Conservation (phyloP, 257 asterid genomes). For the Solanum chiquidenum region DNA sequence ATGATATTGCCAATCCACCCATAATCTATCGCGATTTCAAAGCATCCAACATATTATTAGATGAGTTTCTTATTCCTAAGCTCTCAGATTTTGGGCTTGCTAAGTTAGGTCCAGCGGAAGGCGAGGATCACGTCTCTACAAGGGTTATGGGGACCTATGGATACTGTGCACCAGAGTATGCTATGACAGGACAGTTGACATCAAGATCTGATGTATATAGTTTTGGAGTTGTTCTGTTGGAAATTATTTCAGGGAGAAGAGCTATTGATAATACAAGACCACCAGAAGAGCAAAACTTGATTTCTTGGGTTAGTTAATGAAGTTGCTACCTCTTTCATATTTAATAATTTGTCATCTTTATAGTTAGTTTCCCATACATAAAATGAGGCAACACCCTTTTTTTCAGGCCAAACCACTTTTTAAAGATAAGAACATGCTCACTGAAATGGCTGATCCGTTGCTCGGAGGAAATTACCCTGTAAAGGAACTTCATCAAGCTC, state of each 20-base stretch:
- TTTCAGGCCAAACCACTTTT: constrained; percentile 34
- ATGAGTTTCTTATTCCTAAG: constrained; percentile 21
- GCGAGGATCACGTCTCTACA: constrained; percentile 30
- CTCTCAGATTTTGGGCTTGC: constrained; percentile 46
- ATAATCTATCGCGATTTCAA: constrained; percentile 37
- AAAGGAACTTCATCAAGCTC: constrained; percentile 24
- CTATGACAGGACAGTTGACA: constrained; percentile 29
- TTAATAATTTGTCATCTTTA: neutral
- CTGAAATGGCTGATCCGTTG: constrained; percentile 25
- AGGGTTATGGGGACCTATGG: constrained; percentile 42
- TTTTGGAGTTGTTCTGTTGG: constrained; percentile 39
- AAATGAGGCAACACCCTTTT: neutral
- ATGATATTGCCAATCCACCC: constrained; percentile 27
- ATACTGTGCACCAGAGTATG: constrained; percentile 42
- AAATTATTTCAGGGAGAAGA: constrained; percentile 40
- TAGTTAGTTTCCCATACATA: neutral
- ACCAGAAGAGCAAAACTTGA: constrained; percentile 27
- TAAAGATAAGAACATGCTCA: constrained; percentile 18
- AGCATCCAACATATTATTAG: constrained; percentile 31
- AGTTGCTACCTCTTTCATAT: neutral
- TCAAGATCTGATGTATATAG: constrained; percentile 37
- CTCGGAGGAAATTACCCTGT: constrained; percentile 26
- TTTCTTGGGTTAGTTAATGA: constrained; percentile 27
- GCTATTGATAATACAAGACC: constrained; percentile 29
- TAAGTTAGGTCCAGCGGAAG: constrained; percentile 27